Percentiles rank a stretch among this genome's conserved stretches.
These are phyloP conservation scores for Scleroderma citrinum DNA, from an alignment of 768 basidiomycete genomes.

Conservation along the genomic window DNA sequence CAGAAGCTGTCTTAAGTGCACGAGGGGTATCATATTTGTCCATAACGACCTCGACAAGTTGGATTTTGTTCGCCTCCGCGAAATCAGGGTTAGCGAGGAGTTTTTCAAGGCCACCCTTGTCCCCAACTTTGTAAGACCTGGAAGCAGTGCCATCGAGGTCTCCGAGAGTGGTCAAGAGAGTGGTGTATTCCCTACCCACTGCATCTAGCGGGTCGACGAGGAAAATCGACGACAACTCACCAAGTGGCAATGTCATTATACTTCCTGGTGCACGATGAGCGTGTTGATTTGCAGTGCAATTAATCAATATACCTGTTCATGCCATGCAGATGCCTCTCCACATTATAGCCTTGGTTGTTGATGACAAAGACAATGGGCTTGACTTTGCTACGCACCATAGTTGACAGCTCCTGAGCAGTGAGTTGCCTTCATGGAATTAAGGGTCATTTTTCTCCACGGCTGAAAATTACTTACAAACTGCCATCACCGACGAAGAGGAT, in stretches of 20 bases:
- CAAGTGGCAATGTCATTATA: slow-evolving; percentile 88
- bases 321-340: slow-evolving; percentile 77
- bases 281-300: neutral
- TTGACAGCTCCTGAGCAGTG: slow-evolving; percentile 77
- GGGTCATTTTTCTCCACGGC: slow-evolving; percentile 1
- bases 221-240: slow-evolving; percentile 21
- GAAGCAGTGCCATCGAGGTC: slow-evolving; percentile 43
- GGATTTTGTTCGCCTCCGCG: slow-evolving; percentile 56
- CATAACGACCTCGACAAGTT: slow-evolving; percentile 81
- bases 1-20: slow-evolving; percentile 51
- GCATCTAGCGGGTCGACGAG: neutral
- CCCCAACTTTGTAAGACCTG: slow-evolving; percentile 61
- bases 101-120: slow-evolving; percentile 57
- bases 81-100: slow-evolving; percentile 65
- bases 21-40: slow-evolving; percentile 64
- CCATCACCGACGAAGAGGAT: slow-evolving; percentile 87
- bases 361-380: slow-evolving; percentile 82
- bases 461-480: slow-evolving; percentile 47
- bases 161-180: slow-evolving; percentile 54
- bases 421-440: slow-evolving; percentile 46
- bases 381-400: slow-evolving; percentile 69
- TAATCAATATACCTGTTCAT: slow-evolving; percentile 37
- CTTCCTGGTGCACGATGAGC: slow-evolving; percentile 35
- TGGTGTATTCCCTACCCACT: slow-evolving; percentile 51
- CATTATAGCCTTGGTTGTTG: slow-evolving; percentile 81